These are phyloP conservation scores for Corymbia citriodora DNA, from an alignment of 441 rosid genomes.

Conservation along the genomic window DNA sequence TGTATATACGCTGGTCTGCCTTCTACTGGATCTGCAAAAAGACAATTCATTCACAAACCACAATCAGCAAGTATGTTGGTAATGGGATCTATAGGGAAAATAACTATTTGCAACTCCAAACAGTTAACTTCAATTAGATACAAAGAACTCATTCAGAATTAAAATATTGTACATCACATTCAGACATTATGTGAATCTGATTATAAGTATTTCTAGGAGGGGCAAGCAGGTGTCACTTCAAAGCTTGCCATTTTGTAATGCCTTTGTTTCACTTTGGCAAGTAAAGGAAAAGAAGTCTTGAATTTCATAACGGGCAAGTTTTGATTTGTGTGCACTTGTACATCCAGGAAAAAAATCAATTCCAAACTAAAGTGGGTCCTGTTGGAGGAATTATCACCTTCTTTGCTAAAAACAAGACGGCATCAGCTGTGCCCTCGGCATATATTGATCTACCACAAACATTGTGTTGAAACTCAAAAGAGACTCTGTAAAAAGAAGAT, in stretches of 20 bases:
- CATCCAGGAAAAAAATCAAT: not conserved
- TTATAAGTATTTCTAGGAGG: not conserved
- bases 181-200: not conserved
- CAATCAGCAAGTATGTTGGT: not conserved
- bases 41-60: not conserved
- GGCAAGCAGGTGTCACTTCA: not conserved
- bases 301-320: not conserved
- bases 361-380: not conserved
- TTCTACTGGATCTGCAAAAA: conserved; percentile 38
- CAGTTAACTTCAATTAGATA: not conserved
- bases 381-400: conserved; percentile 34
- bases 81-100: not conserved
- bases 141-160: not conserved
- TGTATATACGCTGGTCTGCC: conserved; percentile 65
- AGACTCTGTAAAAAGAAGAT: conserved; percentile 43
- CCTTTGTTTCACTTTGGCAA: not conserved
- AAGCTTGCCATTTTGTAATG: not conserved
- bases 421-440: conserved; percentile 90
- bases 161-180: not conserved
- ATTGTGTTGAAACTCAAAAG: conserved; percentile 93
- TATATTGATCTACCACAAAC: conserved; percentile 92
- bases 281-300: not conserved
- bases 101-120: not conserved
- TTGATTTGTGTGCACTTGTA: not conserved
- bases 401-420: conserved; percentile 75